A percentile compares a stretch with the other conserved stretches of the same genome.
Conservation (phyloP, 1,139 yeast genomes). For the Blastobotrys serpentis region DNA sequence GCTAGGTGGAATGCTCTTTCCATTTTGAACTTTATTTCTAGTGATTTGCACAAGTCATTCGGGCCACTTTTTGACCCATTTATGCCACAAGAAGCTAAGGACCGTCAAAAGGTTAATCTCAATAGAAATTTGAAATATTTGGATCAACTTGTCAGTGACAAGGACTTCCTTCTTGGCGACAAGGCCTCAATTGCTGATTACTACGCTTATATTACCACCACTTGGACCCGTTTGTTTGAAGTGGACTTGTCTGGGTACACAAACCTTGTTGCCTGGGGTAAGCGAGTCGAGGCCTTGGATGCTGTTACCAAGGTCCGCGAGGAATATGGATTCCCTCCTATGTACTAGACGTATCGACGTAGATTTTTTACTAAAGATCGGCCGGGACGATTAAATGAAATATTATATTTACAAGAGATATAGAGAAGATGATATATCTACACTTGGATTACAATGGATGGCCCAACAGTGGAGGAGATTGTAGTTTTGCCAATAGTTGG, state of each 20-base stretch:
- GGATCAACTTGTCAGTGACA: conserved; percentile 9
- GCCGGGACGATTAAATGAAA: not conserved
- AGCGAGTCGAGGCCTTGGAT: conserved; percentile 12
- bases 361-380: too few species aligned
- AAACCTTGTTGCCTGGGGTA: conserved; percentile 11
- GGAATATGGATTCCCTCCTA: conserved; percentile 7
- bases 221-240: conserved; percentile 13
- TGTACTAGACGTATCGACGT: too few species aligned
- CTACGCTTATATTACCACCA: conserved; percentile 14
- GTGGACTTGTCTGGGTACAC: conserved; percentile 12
- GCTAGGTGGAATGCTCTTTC: conserved; percentile 3
- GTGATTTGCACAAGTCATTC: conserved; percentile 13
- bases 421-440: too few species aligned
- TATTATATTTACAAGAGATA: conserved; percentile 2
- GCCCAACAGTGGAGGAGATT: conserved; percentile 73
- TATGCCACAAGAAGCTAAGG: conserved; percentile 13
- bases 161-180: conserved; percentile 15
- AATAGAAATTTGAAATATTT: conserved; percentile 1
- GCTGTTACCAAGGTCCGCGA: conserved; percentile 15
- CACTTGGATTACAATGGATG: conserved; percentile 72
- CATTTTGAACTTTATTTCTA: conserved; percentile 2
- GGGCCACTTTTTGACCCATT: conserved; percentile 6
- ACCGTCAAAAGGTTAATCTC: conserved; percentile 9
- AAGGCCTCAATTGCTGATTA: conserved; percentile 16
- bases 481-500: conserved; percentile 69